Evolutionary conservation across 495 filamentous ascomycete species (phyloP), one percentile per base, ranked within the genome.

Genomic region (Hypomontagnella submonticulosa): DNA sequence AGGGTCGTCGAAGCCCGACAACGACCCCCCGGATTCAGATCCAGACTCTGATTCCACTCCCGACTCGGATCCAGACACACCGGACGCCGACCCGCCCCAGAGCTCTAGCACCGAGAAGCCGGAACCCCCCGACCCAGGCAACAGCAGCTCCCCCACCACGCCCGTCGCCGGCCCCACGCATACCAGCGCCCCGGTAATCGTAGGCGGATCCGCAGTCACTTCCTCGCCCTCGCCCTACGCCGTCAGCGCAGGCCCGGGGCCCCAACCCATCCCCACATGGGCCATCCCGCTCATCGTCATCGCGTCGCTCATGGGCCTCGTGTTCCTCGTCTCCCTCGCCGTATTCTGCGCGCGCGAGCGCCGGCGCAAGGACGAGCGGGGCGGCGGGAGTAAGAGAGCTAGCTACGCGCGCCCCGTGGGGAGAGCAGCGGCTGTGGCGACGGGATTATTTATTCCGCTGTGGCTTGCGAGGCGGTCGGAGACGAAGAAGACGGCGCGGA

Each of bases 241-340:
- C 8, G 33, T 19, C 2, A 37, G 5, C 13, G 4, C 60, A 19
- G 36, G 15, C 10, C 15, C 41, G 5, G n/a, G n/a, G n/a, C n/a
- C n/a, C n/a, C 15, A 18, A 6, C 8, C 40, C 9, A 13, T 63
- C 9, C 61, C 44, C 4, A 40, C 46, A 6, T 63, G 38, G 36
- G 61, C 54, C 6, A 54, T 65, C 19, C 32, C 23, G 4, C 10
- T 65, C 13, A 48, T 58, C 15, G 54, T 58, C 33, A 9, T 65
- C 20, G 54, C 23, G 0, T 40, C 20, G 1, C 6, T 58, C 0
- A 36, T 65, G n/a, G 13, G 11, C 4, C n/a, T 58, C 20, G 33
- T 33, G 7, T 58, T 65, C 54, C 11, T 58, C 2, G 16, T 20
- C 3, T 33, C 61, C 6, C 23, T 65, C 0, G 18, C 23, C 9